Evolutionary conservation across 75 land plant genomes (phyloP), one percentile per base, ranked within the genome.

Genomic region (Cunninghamia lanceolata): DNA sequence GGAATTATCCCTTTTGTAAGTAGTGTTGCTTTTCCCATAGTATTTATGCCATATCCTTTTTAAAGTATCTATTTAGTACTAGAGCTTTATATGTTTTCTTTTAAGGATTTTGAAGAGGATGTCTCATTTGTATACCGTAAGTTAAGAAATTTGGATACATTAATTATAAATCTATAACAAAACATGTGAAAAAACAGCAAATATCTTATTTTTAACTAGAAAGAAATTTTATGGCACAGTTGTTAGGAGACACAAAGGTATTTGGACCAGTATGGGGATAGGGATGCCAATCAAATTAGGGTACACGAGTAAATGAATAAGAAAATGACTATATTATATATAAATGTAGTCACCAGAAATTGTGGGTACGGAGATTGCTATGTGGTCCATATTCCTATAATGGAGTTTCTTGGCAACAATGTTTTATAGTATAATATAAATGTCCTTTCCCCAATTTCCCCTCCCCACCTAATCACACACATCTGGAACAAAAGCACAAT

Each of bases 1-100:
- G 93, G 93, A 92, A 92, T 56, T 91, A 86, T 84, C 93, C 93
- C 17, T 66, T 92, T 45, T 46, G 93, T 92, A 86, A 76, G 92
- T 87, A 28, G 34, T 30, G 4, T 19, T 83, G 30, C 36, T 42
- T 34, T 73, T 85, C 35, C 43, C 34, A 47, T 25, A 35, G 3
- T 54, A n/a, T 11, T 35, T 52, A 46, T 54, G 21, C 40, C 19
- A 43, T 77, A 39, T 77, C 8, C 13, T 40, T 25, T 40, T 42
- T 16, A 79, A 42, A 13, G n/a, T 42, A 39, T 38, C 82, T 40
- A 38, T 79, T 79, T 42, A 39, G 42, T 25, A 79, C 1, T 2
- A 13, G 4, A 79, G 30, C 46, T 25, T 40, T 79, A 19, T 43
- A 28, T 42, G 19, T n/a, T 21, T 42, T 79, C 82, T 79, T 43